Evolutionary conservation across 495 filamentous ascomycete genomes (phyloP).

Genomic region (Penicillium angulare): DNA sequence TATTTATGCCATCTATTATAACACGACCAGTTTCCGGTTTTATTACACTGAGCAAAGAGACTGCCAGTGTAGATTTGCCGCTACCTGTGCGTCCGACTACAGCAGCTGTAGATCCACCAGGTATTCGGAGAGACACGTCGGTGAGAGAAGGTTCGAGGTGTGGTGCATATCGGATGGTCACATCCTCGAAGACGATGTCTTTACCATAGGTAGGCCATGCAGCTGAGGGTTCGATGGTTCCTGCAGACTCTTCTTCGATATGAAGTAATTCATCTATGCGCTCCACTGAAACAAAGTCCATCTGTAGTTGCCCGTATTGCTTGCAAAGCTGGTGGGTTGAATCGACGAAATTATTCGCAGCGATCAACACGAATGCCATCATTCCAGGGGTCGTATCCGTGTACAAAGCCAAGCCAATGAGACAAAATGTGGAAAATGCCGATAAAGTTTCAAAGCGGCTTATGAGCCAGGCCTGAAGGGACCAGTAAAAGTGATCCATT

Average conservation of each 20-base stretch:
- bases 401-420: constrained; percentile 69
- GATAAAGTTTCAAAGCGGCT: constrained; percentile 75
- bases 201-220: constrained; percentile 70
- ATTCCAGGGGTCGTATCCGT: constrained; percentile 67
- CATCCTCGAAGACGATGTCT: constrained; percentile 71
- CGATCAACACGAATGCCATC: constrained; percentile 66
- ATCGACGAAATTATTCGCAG: constrained; percentile 50
- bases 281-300: constrained; percentile 88
- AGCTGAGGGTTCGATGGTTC: constrained; percentile 64
- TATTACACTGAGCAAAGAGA: constrained; percentile 60
- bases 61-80: constrained; percentile 65
- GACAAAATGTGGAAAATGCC: constrained; percentile 63
- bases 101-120: constrained; percentile 67
- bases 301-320: constrained; percentile 77
- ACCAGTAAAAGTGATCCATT: constrained; percentile 94
- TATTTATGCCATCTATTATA: constrained; percentile 58
- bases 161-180: constrained; percentile 75
- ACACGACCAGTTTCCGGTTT: constrained; percentile 55
- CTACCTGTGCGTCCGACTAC: constrained; percentile 63
- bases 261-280: constrained; percentile 74
- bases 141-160: constrained; percentile 67
- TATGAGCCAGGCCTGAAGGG: constrained; percentile 75
- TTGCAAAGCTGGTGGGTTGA: constrained; percentile 71
- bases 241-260: constrained; percentile 68
- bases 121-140: constrained; percentile 65